These are phyloP conservation scores for Penicillium freii DNA, from an alignment of 2,329 filamentous ascomycete genomes.

Conservation along the genomic window DNA sequence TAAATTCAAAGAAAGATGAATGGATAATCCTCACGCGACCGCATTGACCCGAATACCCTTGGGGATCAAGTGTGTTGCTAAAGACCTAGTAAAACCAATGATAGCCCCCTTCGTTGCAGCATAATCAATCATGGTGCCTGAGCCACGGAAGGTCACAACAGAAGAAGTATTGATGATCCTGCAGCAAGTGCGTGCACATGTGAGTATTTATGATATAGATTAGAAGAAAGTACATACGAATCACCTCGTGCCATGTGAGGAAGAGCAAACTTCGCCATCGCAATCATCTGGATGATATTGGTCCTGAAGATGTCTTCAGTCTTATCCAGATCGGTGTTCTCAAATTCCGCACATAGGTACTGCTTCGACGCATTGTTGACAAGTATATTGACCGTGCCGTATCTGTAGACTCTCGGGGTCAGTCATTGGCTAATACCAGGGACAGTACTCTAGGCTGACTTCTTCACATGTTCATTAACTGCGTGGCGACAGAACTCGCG, in stretches of 20 bases:
- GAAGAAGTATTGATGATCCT: constrained; percentile 59
- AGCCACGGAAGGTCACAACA: constrained; percentile 55
- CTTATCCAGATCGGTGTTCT: constrained; percentile 47
- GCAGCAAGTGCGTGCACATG: not conserved
- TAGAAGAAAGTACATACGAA: constrained; percentile 36
- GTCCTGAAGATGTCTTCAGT: constrained; percentile 58
- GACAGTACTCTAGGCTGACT: constrained; percentile 36
- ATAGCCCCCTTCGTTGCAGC: constrained; percentile 60
- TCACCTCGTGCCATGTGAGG: constrained; percentile 55
- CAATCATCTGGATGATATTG: constrained; percentile 60
- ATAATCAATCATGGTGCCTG: constrained; percentile 54
- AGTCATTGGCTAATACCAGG: constrained; percentile 36
- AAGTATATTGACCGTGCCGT: constrained; percentile 50
- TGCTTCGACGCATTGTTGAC: constrained; percentile 62
- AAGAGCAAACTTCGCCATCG: constrained; percentile 58
- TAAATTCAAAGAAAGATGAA: too few relatives aligned
- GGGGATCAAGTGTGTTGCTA: constrained; percentile 53
- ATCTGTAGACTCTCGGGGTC: constrained; percentile 52
- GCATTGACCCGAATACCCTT: constrained; percentile 58
- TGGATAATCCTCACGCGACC: constrained; percentile 35
- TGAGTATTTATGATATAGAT: not conserved
- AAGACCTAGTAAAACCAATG: constrained; percentile 53
- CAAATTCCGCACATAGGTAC: constrained; percentile 53
- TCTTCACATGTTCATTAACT: constrained; percentile 54
- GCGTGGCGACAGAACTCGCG: constrained; percentile 45